Evolutionary conservation across 148 eudicot species (phyloP), one percentile per base, ranked within the genome.

Genomic region (Amaranthus palmeri): DNA sequence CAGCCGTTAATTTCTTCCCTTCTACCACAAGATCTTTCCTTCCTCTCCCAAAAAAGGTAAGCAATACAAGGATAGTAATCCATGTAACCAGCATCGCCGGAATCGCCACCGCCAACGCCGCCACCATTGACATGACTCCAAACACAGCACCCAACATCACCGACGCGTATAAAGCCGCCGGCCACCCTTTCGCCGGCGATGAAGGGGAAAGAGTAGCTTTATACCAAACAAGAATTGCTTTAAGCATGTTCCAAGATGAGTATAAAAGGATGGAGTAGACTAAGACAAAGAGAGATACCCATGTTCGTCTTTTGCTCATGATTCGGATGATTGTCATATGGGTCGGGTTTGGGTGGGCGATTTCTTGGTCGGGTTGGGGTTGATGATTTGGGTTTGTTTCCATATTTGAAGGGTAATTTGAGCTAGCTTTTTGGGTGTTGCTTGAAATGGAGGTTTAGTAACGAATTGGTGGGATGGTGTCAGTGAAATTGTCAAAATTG

Each of bases 61-160:
- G 72, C 61, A 85, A 57, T 51, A 91, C 93, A 1, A 88, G 78
- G 8, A 85, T 71, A 0, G 88, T 87, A 36, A 87, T 83, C 91
- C 91, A 87, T 9, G 84, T 85, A 42, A 87, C 84, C 57, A 91
- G 44, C 66, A 86, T 85, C 4, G 91, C 86, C 47, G 93, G 96
- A 1, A 87, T 81, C 12, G 86, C 93, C 63, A 88, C 89, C 3
- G 88, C 89, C 12, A 84, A 61, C 13, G 96, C 96, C 5, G 90
- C 89, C 54, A 70, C 91, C 85, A 87, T 87, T 44, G 91, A 86
- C 58, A 88, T 85, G 0, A 91, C 57, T 17, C 96, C 96, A 47
- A 91, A 85, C 0, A 88, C 86, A 5, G 77, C 80, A 2, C 96
- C 96, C 4, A 89, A 52, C 54, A 82, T 78, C 80, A 78, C 74